Base-by-base conservation (phyloP, 2,329 filamentous ascomycete genomes). In the Colletotrichum nymphaeae region DNA sequence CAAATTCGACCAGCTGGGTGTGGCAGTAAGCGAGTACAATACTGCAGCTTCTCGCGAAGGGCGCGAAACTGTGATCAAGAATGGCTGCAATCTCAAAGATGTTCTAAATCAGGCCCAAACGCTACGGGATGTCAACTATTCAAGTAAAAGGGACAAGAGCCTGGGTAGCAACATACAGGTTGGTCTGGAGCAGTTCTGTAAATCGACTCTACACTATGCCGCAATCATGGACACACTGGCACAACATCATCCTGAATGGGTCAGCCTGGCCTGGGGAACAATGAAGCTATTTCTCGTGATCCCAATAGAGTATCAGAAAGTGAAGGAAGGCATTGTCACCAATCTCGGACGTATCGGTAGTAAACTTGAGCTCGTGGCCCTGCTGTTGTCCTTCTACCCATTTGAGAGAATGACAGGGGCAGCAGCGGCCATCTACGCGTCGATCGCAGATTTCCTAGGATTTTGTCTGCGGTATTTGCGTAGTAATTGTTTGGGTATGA, bases 351-450 rank as follows among this genome's bases (percentile, higher is more conserved):
- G 42, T 0, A 49, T 49, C 4, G 42, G 42, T 1, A 2, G 0
- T 0, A 49, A 49, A 1, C 42, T 49, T 0, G 42, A 49, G 42
- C 42, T 49, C 0, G 42, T 49, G 7, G n/a, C 7, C 42, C 19
- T 49, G 0, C 19, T 49, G 0, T n/a, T 49, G 3, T 49, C 19
- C 1, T 49, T 49, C 3, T 49, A 49, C 11, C 19, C 19, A 1
- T 4, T 49, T 9, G 19, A 49, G 0, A 4, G 42, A 4, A 49
- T 49, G 7, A 4, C 7, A 4, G 3, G 9, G n/a, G 19, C 42
- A 3, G 42, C 42, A 0, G 0, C 19, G 3, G 42, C 19, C 0
- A 49, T 49, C 1, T 49, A 49, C 42, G 1, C 7, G 0, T 49
- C 42, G 0, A 46, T 46, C 19, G 42, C 16, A 4, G 42, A 46